A percentile compares a stretch with the other conserved stretches of the same genome.
These are phyloP conservation scores for Penium margaritaceum DNA, from an alignment of 139 green algal genomes.

Conservation along the genomic window DNA sequence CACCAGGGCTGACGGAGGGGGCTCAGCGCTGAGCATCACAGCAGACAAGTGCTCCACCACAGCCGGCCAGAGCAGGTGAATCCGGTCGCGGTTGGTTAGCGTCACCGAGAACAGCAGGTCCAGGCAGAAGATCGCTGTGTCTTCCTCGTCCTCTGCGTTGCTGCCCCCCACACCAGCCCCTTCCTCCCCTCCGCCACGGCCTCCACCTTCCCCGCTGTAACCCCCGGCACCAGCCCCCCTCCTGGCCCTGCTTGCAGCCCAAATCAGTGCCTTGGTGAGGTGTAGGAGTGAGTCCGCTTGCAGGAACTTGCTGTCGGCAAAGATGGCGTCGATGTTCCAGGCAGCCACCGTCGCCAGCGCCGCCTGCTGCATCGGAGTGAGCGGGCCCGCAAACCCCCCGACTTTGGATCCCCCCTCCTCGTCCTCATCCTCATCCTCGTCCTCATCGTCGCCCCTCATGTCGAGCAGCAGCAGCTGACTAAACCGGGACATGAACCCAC, in stretches of 20 bases:
- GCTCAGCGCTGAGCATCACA: slow-evolving; percentile 48
- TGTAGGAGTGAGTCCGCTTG: slow-evolving; percentile 64
- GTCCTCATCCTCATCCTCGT: no score
- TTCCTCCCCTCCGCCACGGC: not conserved
- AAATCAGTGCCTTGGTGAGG: slow-evolving; percentile 71
- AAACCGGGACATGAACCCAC: slow-evolving; percentile 39
- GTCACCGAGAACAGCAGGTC: slow-evolving; percentile 77
- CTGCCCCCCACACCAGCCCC: not conserved
- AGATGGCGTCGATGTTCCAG: slow-evolving; percentile 73
- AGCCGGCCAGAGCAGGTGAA: slow-evolving; percentile 66
- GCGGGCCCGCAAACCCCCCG: no score
- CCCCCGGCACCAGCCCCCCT: slow-evolving; percentile 25
- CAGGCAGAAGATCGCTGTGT: slow-evolving; percentile 70
- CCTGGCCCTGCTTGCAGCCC: slow-evolving; percentile 23
- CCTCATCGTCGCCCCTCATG: no score
- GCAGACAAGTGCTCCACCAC: slow-evolving; percentile 59
- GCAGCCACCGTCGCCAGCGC: slow-evolving; percentile 48
- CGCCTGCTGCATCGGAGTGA: slow-evolving; percentile 36
- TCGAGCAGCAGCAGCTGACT: slow-evolving; percentile 42
- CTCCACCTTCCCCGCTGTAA: not conserved
- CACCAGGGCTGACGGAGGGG: slow-evolving; percentile 52
- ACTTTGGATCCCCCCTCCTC: slow-evolving; percentile 24
- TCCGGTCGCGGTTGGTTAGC: slow-evolving; percentile 79
- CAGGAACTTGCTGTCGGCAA: slow-evolving; percentile 83
- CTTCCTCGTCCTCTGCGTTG: slow-evolving; percentile 50